Evolutionary conservation across 1,139 yeast genomes (phyloP).

Genomic region (Blastobotrys apis): DNA sequence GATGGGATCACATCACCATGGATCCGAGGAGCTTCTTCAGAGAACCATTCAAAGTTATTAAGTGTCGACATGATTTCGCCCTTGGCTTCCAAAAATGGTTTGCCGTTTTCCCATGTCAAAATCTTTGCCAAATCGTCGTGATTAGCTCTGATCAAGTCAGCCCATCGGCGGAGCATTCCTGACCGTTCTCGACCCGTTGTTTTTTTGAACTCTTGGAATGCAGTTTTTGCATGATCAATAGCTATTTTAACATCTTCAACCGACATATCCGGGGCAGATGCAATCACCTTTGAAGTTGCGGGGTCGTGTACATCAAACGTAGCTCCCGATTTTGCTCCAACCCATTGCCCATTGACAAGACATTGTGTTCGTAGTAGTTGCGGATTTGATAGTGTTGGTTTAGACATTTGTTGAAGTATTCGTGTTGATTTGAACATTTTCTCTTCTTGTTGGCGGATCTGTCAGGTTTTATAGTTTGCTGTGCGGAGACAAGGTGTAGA

Average conservation of each 20-base stretch:
- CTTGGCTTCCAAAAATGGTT: constrained; percentile 66
- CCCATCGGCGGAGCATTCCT: constrained; percentile 57
- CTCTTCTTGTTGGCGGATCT: no score
- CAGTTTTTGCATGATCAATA: constrained; percentile 54
- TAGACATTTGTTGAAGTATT: constrained; percentile 8
- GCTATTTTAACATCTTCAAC: constrained; percentile 45
- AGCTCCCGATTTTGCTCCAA: constrained; percentile 45
- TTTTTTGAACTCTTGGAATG: constrained; percentile 56
- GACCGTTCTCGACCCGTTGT: constrained; percentile 64
- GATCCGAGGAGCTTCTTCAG: constrained; percentile 78
- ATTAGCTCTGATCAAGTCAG: constrained; percentile 58
- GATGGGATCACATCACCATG: constrained; percentile 74
- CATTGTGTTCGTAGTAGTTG: constrained; percentile 56
- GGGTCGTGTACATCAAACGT: constrained; percentile 72
- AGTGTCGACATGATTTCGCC: constrained; percentile 80
- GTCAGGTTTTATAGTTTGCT: no score
- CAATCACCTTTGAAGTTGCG: constrained; percentile 58
- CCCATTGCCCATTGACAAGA: constrained; percentile 71
- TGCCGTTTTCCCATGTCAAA: constrained; percentile 79
- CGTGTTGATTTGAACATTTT: constrained; percentile 3
- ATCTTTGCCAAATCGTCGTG: constrained; percentile 69
- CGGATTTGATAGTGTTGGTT: constrained; percentile 45
- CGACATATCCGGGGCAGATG: constrained; percentile 53
- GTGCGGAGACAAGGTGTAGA: no score
- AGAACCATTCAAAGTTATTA: constrained; percentile 78